Evolutionary conservation across 140 eudicot species (phyloP), one percentile per base, ranked within the genome.

Genomic region (Ambrosia hybrid): DNA sequence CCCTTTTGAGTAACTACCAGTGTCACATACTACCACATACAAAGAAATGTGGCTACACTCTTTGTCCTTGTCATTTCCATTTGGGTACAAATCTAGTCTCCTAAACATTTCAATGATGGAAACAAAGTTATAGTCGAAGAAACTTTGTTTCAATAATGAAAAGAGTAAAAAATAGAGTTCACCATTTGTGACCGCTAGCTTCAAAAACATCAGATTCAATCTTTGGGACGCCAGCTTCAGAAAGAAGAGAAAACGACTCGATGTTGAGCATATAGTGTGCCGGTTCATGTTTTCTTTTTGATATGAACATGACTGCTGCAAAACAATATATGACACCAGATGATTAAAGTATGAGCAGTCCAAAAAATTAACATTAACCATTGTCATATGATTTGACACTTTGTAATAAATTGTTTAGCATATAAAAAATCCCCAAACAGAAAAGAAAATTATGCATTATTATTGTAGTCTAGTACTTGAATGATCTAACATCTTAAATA

Each of bases 141-240:
- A 58, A 9, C 65, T 58, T 2, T 6, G 17, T 65, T 61, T 62
- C 74, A n/a, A 21, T 15, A 38, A 65, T 6, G 30, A 26, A 3
- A 0, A 10, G 15, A 9, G 6, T 21, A 60, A 48, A 48, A 48
- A 1, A 48, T 2, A 8, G 3, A 10, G 52, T 8, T 26, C n/a
- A 80, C 80, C 84, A 80, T 39, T 74, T 80, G 9, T 74, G 39
- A 13, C 84, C 80, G 1, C 57, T 64, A 5, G 73, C 84, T 57
- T 76, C 63, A 36, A 76, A 76, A 1, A 76, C 7, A 48, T 57
- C 73, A 33, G 71, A 76, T 67, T 67, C 70, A 34, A 51, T 9
- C 3, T 38, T 53, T 0, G 1, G 1, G 3, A 30, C 7, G 15
- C 0, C 1, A 21, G 33, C 75, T 57, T 68, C 33, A 12, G 9